Evolutionary conservation across 345 rosid genomes (phyloP).

Genomic region (Adansonia digitata): DNA sequence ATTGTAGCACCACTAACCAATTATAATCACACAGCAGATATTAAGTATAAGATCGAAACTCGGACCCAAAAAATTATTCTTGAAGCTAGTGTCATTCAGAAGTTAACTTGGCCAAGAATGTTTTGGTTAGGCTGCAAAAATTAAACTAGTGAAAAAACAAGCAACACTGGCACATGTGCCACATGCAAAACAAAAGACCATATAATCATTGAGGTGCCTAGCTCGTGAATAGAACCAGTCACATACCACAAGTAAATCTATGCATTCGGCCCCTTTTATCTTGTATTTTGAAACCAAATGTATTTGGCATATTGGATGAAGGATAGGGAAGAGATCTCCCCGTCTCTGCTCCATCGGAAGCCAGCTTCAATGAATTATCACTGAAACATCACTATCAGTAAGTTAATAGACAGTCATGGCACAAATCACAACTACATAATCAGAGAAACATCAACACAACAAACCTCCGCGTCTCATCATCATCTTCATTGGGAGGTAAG

Average conservation of each 20-base stretch:
- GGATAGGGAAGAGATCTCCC: conserved; percentile 55
- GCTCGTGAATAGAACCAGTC: neutral
- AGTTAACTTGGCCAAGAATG: conserved; percentile 5
- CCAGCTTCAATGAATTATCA: conserved; percentile 73
- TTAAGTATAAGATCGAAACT: neutral
- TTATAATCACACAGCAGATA: neutral
- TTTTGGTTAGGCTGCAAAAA: neutral
- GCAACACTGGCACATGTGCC: conserved; percentile 13
- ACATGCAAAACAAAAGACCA: neutral
- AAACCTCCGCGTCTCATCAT: conserved; percentile 80
- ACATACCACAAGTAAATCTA: conserved; percentile 84
- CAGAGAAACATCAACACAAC: conserved; percentile 12
- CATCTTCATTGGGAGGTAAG: conserved; percentile 66
- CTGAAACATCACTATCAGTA: conserved; percentile 37
- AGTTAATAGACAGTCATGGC: conserved; percentile 12
- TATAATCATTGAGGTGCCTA: neutral
- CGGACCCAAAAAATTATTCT: neutral
- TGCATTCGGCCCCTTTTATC: conserved; percentile 86
- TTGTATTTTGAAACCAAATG: conserved; percentile 80
- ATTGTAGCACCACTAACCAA: neutral
- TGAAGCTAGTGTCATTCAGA: neutral
- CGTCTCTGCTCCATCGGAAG: conserved; percentile 72
- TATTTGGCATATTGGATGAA: conserved; percentile 30
- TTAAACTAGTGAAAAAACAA: neutral
- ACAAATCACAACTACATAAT: conserved; percentile 10